phyloP scores from a whole-genome alignment of 148 eudicot genomes.

The Drosera capensis region DNA sequence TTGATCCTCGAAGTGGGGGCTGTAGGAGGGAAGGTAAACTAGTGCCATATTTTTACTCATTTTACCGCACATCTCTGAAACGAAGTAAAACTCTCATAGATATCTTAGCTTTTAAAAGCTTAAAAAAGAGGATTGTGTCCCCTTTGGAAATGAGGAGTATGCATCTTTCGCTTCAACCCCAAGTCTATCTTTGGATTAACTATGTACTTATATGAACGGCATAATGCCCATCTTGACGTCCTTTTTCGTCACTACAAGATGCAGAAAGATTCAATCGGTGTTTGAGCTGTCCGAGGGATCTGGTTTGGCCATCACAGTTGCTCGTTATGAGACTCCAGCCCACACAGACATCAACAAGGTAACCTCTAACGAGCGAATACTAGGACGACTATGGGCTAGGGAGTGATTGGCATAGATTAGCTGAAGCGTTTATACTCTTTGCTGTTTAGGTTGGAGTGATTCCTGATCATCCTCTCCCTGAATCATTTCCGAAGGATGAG shows the following conservation, averaged over 20 bases:
- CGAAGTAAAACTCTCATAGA: no score
- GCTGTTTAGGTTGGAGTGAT: conserved; percentile 65
- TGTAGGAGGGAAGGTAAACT: no score
- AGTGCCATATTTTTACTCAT: no score
- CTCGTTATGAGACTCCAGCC: conserved; percentile 95
- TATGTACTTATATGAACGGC: no score
- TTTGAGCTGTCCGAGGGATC: conserved; percentile 98
- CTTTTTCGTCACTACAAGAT: no score
- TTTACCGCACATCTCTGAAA: no score
- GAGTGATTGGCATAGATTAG: not conserved
- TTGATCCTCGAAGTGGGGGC: no score
- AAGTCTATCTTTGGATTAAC: no score
- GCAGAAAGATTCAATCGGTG: conserved; percentile 92
- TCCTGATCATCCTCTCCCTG: conserved; percentile 87
- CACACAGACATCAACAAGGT: conserved; percentile 97
- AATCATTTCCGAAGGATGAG: conserved; percentile 73
- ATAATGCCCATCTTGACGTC: not conserved
- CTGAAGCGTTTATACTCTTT: not conserved
- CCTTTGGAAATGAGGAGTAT: no score
- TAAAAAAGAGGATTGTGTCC: no score
- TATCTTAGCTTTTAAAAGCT: no score
- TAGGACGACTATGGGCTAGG: not conserved
- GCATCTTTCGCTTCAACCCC: no score
- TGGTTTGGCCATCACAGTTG: conserved; percentile 94
- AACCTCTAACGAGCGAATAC: not conserved